These are phyloP conservation scores for Uronychia setigera DNA, from an alignment of 73 alveolate genomes.

Conservation along the genomic window DNA sequence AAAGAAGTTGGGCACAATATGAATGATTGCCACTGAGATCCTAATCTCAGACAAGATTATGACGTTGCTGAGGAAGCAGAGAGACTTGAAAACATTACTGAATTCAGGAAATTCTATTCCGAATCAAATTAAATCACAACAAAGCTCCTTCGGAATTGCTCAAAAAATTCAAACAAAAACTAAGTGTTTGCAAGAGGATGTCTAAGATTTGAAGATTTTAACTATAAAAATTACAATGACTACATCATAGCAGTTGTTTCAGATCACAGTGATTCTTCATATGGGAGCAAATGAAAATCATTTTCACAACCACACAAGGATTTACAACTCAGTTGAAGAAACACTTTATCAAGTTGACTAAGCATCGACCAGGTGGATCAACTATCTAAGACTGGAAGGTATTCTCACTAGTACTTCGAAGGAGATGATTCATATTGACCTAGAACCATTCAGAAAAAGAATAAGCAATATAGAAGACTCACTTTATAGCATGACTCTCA, in stretches of 20 bases:
- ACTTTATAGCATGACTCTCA: not conserved
- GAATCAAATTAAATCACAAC: constrained; percentile 12
- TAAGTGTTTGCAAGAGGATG: constrained; percentile 25
- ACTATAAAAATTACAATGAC: constrained; percentile 32
- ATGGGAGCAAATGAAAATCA: not conserved
- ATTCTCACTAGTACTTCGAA: not conserved
- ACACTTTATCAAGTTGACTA: not conserved
- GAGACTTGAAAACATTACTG: constrained; percentile 47
- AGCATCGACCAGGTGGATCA: not conserved
- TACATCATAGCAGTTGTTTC: constrained; percentile 20
- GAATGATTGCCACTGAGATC: constrained; percentile 68
- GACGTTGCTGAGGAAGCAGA: constrained; percentile 53
- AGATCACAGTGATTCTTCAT: not conserved
- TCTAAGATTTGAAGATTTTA: constrained; percentile 41
- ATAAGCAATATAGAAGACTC: not conserved
- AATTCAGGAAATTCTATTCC: constrained; percentile 19
- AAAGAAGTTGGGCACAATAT: constrained; percentile 53
- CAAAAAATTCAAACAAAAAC: not conserved
- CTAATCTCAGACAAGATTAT: constrained; percentile 38
- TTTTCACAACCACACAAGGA: not conserved
- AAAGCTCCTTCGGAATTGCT: not conserved
- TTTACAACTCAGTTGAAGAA: not conserved
- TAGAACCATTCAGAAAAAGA: not conserved
- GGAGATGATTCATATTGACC: not conserved
- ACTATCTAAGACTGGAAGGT: not conserved